Evolutionary conservation across 768 basidiomycete species (phyloP).

Genomic region (Cantharellus anzutake): DNA sequence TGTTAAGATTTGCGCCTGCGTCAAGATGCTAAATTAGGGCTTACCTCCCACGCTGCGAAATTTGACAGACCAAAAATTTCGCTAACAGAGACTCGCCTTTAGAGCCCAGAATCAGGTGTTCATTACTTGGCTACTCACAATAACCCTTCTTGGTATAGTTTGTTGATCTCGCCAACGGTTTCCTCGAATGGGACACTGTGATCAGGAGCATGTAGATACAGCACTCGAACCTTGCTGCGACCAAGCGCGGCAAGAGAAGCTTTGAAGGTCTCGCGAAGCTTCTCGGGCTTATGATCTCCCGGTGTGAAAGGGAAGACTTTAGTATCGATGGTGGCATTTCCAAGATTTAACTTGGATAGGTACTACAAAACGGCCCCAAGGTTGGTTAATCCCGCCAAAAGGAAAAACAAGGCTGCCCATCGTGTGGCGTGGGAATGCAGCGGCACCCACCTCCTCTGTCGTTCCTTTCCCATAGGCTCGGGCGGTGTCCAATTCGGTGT

Average conservation of each 20-base stretch:
- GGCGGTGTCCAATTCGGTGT: constrained; percentile 16
- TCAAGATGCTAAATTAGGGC: not conserved
- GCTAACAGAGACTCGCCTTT: not conserved
- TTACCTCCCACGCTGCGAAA: constrained; percentile 22
- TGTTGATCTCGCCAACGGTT: constrained; percentile 28
- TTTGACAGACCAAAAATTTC: constrained; percentile 26
- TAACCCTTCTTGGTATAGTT: constrained; percentile 32
- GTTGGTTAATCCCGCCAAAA: not conserved
- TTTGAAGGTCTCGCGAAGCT: constrained; percentile 5
- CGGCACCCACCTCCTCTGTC: constrained; percentile 27
- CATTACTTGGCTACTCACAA: constrained; percentile 16
- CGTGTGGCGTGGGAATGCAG: not conserved
- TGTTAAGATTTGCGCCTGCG: constrained; percentile 1
- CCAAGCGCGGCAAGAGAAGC: constrained; percentile 2
- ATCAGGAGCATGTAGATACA: constrained; percentile 28
- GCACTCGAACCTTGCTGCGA: constrained; percentile 15
- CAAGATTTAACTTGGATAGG: constrained; percentile 24
- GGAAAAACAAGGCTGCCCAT: not conserved
- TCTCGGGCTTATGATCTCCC: constrained; percentile 6
- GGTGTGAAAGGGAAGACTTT: constrained; percentile 19
- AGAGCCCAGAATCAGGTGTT: not conserved
- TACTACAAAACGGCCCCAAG: constrained; percentile 13
- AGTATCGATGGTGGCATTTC: constrained; percentile 26
- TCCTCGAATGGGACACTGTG: constrained; percentile 27
- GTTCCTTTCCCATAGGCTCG: constrained; percentile 32